Base-by-base conservation (phyloP, 1,139 yeast genomes). In the Nakaseomyces glabratus region DNA sequence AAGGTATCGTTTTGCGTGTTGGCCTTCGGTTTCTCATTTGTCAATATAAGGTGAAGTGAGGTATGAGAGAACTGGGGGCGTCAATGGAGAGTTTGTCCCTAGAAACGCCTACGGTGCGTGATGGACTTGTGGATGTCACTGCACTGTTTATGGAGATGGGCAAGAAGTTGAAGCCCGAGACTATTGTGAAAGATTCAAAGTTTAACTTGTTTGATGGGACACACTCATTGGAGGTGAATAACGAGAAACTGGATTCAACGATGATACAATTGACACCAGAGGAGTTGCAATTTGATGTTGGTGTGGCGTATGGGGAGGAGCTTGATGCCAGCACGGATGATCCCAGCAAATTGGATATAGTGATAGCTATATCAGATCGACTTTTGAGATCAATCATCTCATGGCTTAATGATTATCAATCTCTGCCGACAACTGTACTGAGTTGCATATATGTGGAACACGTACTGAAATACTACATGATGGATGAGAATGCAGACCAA, bases 171-270 rank as follows among this genome's bases (percentile, higher is more conserved):
- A 48, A 56, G 21, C 59, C 65, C 21, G 62, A 50, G 28, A 44
- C 62, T 31, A 75, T 81, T 13, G 68, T 73, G 3, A 73, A 73
- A 47, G 65, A 70, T 2, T 64, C 69, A 0, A 52, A 57, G 24
- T 79, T 79, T 54, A 71, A 76, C 40, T 57, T 80, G 24, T 63
- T 80, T 37, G 84, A 78, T 47, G 88, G 88, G 0, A 78, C 93
- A 0, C 71, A 82, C 46, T 86, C 93, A 0, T 58, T 79, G 36
- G 93, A 81, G 51, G 68, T 75, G 4, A 59, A 68, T 37, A 80
- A 79, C 48, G 60, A 65, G n/a, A 69, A 68, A 40, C 57, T 81
- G 31, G 93, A 81, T 46, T 73, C 90, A 0, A 76, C 78, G 1
- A 46, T 76, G 35, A 67, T 80, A 9, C 42, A 58, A 14, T 51